Base-by-base conservation (phyloP, 1,284 basidiomycete genomes). In the Coniferiporia weirii region DNA sequence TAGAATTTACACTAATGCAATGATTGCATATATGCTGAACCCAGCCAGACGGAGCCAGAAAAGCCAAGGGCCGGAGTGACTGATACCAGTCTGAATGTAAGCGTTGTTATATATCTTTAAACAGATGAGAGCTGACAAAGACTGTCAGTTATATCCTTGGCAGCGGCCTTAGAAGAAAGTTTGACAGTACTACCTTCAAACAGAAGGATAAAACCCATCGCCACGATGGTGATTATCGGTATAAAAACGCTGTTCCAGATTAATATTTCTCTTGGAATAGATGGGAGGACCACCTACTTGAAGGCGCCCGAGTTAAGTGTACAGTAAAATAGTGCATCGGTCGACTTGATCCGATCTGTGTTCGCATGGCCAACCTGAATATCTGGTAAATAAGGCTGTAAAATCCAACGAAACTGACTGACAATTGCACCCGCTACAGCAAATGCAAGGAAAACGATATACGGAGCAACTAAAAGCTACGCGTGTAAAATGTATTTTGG, bases 401-500 rank as follows among this genome's bases (percentile, higher is more conserved):
- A 22, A 48, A 4, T 32, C 3, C 10, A 19, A 32, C n/a, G 40
- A 34, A 43, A 27, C 4, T 1, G 17, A 50, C 60, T 50, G n/a
- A 61, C 60, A n/a, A 63, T 56, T 13, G 50, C 59, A 10, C 56
- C 56, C n/a, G 59, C 59, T 10, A 57, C 34, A 32, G 47, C 51
- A 32, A 63, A 57, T 10, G 55, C 43, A 10, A 64, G 19, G 44
- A 61, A 64, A 19, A 59, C 59, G 19, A 59, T n/a, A 40, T 64
- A 64, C 5, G 61, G 63, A 17, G 59, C 62, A 32, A 60, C 47
- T 44, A 64, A 56, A 45, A 64, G 56, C 63, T 64, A 35, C 17
- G 40, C 12, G 22, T 2, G 27, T 27, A 45, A 40, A 7, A 4
- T 15, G 22, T 7, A 40, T 52, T 32, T 40, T 17, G 38, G 43